Base-by-base conservation (phyloP, 495 filamentous ascomycete genomes). In the Thermochaetoides thermophila region DNA sequence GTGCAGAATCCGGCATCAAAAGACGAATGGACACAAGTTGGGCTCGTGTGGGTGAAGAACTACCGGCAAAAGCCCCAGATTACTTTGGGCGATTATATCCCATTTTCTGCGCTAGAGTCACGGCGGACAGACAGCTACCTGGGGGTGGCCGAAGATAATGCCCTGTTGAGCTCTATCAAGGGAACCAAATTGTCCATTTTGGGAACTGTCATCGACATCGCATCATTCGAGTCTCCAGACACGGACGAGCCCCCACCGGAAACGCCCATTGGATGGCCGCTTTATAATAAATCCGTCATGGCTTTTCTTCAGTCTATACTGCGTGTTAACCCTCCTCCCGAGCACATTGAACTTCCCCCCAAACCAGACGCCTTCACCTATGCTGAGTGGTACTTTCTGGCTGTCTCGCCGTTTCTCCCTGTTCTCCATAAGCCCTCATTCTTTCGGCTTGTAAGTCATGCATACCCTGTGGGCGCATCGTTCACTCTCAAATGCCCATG, bases 141-240 rank as follows among this genome's bases (percentile, higher is more conserved):
- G 5, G 81, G 81, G 15, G 73, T 84, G 17, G 71, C 73, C 7
- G 66, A 69, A 7, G 69, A 73, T n/a, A 72, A 70, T 48, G 65
- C 69, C 3, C 68, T 70, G 27, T 56, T 84, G 3, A 79, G 74
- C 56, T 73, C 74, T 10, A 76, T 84, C 44, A 77, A 78, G 45
- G 81, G 76, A 6, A 83, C 77, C 1, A 70, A 73, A 1, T 56
- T 87, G 30, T 73, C 74, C 2, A 69, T 87, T 29, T 69, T 86
- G 27, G 81, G 80, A 13, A 74, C 78, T 40, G 73, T 79, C 31
- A 81, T 87, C 41, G 77, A 85, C 48, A 61, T 86, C 16, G 71
- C 78, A 3, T 74, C 78, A 23, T 78, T 83, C 44, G 66, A 73
- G 18, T 70, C 71, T 0, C 59, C 63, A 0, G 73, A 79, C 28